These are phyloP conservation scores for Dichotomopilus funicola DNA, from an alignment of 2,329 filamentous ascomycete genomes.

Conservation along the genomic window DNA sequence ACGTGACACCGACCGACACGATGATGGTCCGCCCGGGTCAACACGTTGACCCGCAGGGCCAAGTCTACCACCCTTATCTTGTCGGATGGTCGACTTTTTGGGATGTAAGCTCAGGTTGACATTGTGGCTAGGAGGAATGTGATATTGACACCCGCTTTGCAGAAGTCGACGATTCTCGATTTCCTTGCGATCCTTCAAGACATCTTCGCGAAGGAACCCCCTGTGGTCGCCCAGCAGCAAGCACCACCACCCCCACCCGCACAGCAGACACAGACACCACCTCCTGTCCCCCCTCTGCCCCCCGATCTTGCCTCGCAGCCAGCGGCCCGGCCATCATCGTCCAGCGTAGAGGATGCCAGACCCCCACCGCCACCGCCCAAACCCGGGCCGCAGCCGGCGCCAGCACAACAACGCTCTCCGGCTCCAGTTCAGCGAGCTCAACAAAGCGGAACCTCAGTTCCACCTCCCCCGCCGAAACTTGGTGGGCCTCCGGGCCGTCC, in stretches of 20 bases:
- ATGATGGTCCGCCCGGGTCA: constrained; percentile 91
- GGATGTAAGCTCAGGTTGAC: constrained; percentile 53
- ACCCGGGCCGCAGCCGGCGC: constrained; percentile 25
- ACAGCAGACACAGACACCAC: constrained; percentile 42
- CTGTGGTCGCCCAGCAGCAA: constrained; percentile 69
- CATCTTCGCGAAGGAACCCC: constrained; percentile 90
- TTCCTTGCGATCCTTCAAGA: constrained; percentile 77
- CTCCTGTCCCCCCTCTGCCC: constrained; percentile 66
- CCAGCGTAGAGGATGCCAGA: constrained; percentile 26
- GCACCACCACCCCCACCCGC: constrained; percentile 33
- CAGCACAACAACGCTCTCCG: constrained; percentile 29
- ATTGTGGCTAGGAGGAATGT: background rate
- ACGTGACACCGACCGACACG: constrained; percentile 78
- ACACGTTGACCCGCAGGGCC: constrained; percentile 88
- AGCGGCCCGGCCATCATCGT: constrained; percentile 31
- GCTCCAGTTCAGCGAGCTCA: constrained; percentile 26
- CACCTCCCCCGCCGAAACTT: constrained; percentile 31
- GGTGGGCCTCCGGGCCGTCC: constrained; percentile 26
- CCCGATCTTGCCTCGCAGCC: constrained; percentile 50
- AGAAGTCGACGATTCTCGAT: constrained; percentile 79
- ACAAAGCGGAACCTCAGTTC: constrained; percentile 26
- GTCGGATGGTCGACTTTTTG: constrained; percentile 83
- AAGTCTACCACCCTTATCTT: constrained; percentile 92
- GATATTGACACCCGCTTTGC: constrained; percentile 14
- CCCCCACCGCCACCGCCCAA: constrained; percentile 53